A percentile compares a stretch with the other conserved stretches of the same genome.
phyloP scores from a whole-genome alignment of 306 rosid genomes.

The Coriaria nepalensis region DNA sequence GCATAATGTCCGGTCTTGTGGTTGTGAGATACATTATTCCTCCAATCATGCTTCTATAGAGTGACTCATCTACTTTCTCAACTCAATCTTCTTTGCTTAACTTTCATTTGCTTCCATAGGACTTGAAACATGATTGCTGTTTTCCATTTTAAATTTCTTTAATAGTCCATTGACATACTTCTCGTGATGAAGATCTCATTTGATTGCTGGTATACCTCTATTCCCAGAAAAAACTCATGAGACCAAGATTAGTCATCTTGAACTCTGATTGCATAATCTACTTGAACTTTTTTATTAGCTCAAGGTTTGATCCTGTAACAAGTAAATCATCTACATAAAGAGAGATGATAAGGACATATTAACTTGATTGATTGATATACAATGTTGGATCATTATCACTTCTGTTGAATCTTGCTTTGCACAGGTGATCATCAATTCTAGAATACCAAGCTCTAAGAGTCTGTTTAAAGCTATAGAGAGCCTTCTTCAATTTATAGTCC shows the following conservation, averaged over 20 bases:
- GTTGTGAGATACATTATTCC: not conserved
- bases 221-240: not conserved
- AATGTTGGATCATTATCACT: not conserved
- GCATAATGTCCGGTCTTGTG: not conserved
- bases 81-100: not conserved
- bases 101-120: not conserved
- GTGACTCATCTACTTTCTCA: not conserved
- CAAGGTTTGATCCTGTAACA: no score
- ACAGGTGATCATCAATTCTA: not conserved
- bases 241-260: not conserved
- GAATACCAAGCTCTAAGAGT: not conserved
- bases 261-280: not conserved
- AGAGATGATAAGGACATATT: not conserved
- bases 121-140: not conserved
- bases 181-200: not conserved
- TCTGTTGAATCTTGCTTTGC: not conserved
- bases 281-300: not conserved
- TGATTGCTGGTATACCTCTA: not conserved
- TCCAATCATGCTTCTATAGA: conserved; percentile 1
- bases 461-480: not conserved
- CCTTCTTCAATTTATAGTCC: not conserved
- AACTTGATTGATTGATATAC: not conserved
- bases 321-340: not conserved
- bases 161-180: not conserved
- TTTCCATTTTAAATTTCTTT: not conserved